Base-by-base conservation (phyloP, 2,329 filamentous ascomycete genomes). In the Fusarium pininemorale region DNA sequence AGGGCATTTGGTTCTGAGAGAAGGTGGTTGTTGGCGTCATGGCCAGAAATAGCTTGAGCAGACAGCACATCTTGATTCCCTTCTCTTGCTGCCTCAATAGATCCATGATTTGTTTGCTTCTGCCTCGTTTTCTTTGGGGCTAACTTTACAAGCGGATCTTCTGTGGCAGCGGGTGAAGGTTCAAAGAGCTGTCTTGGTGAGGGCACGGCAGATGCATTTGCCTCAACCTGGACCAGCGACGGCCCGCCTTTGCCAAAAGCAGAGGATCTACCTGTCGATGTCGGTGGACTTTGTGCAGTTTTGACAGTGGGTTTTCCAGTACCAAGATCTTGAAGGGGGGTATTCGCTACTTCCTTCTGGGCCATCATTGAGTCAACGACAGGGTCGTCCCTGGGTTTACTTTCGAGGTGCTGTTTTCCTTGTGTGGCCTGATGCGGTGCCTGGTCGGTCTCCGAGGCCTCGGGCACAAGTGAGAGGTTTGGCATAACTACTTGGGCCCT, bases 81-180 rank as follows among this genome's bases (percentile, higher is more conserved):
- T 15, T 61, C 55, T 22, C 28, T 63, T 22, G 55, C 16, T 51
- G n/a, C 28, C 32, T 68, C 50, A 20, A 28, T 24, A 41, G 45
- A 11, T 51, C 54, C 50, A 35, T 58, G 54, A 28, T 68, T 65
- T 42, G 24, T n/a, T 24, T 51, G 55, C 39, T 76, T 79, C 24
- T 70, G 64, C 47, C 81, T 82, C 66, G 81, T 81, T 57, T 75
- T 77, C 47, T 80, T 82, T 61, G 77, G 79, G 30, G 70, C 66
- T 41, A 48, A 53, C 35, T 65, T 69, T 39, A 22, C 56, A n/a
- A 18, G 16, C 24, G 63, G 42, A 35, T n/a, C 35, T 50, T 70
- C 63, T 24, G 39, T 30, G 44, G 32, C 14, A 50, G 50, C 32
- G 28, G 32, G 28, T 24, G 37, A 44, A 24, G 41, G 45, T 32